A percentile compares a stretch with the other conserved stretches of the same genome.
Conservation (phyloP, 805 yeast genomes). For the Kluyveromyces siamensis region DNA sequence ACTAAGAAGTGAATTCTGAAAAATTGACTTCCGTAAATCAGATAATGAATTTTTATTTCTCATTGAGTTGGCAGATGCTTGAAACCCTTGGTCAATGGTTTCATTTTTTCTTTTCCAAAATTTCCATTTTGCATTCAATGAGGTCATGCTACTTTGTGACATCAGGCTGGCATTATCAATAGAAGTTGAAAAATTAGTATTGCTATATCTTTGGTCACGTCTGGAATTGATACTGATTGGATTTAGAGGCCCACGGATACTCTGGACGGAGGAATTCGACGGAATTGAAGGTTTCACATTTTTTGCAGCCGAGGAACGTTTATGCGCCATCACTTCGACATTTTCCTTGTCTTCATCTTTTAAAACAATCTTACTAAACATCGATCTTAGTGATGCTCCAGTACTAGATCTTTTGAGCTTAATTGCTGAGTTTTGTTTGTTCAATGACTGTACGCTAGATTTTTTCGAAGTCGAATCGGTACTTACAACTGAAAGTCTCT, state of each 20-base stretch:
- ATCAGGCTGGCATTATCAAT: constrained; percentile 5
- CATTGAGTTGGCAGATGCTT: constrained; percentile 5
- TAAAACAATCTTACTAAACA: constrained; percentile 21
- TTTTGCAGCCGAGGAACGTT: background rate
- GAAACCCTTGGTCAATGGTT: background rate
- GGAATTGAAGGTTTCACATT: background rate
- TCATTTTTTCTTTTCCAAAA: constrained; percentile 25
- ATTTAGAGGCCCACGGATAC: constrained; percentile 1
- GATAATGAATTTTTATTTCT: constrained; percentile 16
- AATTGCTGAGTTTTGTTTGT: constrained; percentile 3
- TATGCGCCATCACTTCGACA: constrained; percentile 2
- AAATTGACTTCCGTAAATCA: constrained; percentile 17
- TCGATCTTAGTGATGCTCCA: constrained; percentile 24
- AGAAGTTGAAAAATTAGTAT: background rate
- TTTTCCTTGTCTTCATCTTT: constrained; percentile 19
- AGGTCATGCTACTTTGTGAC: constrained; percentile 13
- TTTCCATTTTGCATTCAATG: constrained; percentile 25
- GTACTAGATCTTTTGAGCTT: constrained; percentile 22
- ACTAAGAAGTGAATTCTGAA: background rate
- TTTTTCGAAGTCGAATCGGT: constrained; percentile 2
- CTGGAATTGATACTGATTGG: constrained; percentile 5
- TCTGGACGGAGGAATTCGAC: background rate
- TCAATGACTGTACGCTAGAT: constrained; percentile 2
- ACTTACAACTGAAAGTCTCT: constrained; percentile 2
- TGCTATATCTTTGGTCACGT: background rate